These are phyloP conservation scores for Coemansia sp. DNA, from an alignment of 192 early-diverging fungal genomes.

Conservation along the genomic window DNA sequence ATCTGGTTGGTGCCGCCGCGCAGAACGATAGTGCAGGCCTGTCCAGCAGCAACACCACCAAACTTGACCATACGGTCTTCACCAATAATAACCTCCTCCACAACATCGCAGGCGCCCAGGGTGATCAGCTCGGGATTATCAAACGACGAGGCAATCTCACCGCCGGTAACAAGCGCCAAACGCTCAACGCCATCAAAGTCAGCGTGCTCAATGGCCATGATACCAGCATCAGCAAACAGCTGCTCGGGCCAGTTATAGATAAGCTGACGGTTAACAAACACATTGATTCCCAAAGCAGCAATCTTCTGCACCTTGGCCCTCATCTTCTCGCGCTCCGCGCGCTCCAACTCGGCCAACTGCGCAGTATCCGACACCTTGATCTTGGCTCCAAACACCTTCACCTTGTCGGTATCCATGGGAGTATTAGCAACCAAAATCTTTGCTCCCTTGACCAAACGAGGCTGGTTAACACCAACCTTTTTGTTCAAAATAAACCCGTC, in stretches of 20 bases:
- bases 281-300: constrained; percentile 95
- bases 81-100: constrained; percentile 98
- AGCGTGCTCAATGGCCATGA: constrained; percentile 97
- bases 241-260: constrained; percentile 99
- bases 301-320: constrained; percentile 98
- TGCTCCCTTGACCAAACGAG: constrained; percentile 93
- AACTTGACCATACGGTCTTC: constrained; percentile 99
- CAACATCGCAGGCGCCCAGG: constrained; percentile 90
- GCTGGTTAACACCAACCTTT: constrained; percentile 98
- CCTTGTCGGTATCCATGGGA: constrained; percentile 99
- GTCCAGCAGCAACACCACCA: constrained; percentile 88
- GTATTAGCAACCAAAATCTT: constrained; percentile 98
- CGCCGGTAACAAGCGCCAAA: constrained; percentile 94
- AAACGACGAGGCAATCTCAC: constrained; percentile 98
- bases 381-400: constrained; percentile 98
- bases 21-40: constrained; percentile 97
- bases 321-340: constrained; percentile 99
- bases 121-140: constrained; percentile 96
- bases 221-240: constrained; percentile 94
- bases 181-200: constrained; percentile 99
- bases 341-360: constrained; percentile 96
- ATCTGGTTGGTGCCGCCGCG: constrained; percentile 93
- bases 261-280: constrained; percentile 99
- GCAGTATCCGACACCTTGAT: constrained; percentile 94
- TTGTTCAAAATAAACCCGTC: constrained; percentile 98